Evolutionary conservation across 1,139 yeast genomes (phyloP), one percentile per base, ranked within the genome.

Genomic region (Chernovozyma sophiae-reginae): DNA sequence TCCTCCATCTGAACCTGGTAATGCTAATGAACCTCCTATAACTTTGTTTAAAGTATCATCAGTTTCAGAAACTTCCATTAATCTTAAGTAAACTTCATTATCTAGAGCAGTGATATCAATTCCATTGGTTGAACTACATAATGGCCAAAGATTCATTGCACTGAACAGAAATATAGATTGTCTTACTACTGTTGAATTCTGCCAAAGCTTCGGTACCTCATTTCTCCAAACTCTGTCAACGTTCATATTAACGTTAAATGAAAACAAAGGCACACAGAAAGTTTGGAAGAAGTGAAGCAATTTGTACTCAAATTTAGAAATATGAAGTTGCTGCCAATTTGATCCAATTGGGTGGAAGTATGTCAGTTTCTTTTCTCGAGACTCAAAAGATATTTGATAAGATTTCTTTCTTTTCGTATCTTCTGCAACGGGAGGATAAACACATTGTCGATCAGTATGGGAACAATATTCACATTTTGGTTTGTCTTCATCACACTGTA

Each of bases 391-490:
- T n/a, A n/a, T n/a, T n/a, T n/a, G n/a, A n/a, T n/a, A n/a, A n/a
- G n/a, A n/a, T n/a, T n/a, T n/a, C n/a, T n/a, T n/a, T n/a, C n/a
- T n/a, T n/a, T n/a, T n/a, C n/a, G n/a, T n/a, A n/a, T n/a, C n/a
- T n/a, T n/a, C n/a, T n/a, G n/a, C n/a, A n/a, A n/a, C n/a, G n/a
- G n/a, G n/a, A n/a, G 60, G 55, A 38, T 65, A 65, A 2, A 47
- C 42, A 42, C 72, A 66, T 14, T 41, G 40, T 26, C 68, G 44
- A 14, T 43, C 43, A n/a, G 68, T 62, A 36, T 62, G 62, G 4
- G 32, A 34, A 40, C 72, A 65, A 43, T 66, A 66, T 39, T 66
- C 72, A 51, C 72, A 66, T 7, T 32, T 25, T 2, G 73, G 73
- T 37, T 51, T 53, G 3, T 41, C 55, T 38, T 65, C 71, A 40